Evolutionary conservation across 768 basidiomycete genomes (phyloP).

Genomic region (Tulasnella sp.): DNA sequence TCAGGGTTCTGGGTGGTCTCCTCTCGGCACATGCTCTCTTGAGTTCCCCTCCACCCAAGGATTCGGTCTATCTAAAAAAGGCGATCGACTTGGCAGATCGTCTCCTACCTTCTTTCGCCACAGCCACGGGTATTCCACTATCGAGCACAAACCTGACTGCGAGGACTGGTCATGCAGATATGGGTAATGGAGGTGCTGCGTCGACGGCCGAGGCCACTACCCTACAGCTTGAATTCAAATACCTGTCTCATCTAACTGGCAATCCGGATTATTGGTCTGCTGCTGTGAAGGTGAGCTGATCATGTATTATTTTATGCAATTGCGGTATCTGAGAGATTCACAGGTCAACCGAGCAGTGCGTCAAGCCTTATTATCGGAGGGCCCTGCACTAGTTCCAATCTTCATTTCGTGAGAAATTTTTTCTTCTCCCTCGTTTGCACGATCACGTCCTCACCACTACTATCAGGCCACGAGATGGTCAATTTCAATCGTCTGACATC

Average conservation of each 20-base stretch:
- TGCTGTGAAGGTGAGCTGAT: slow-evolving; percentile 48
- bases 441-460: no score
- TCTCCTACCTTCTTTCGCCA: slow-evolving; percentile 75
- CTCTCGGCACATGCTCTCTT: slow-evolving; percentile 78
- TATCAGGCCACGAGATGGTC: slow-evolving; percentile 39
- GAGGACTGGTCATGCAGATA: slow-evolving; percentile 48
- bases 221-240: slow-evolving; percentile 82
- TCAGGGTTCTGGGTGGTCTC: slow-evolving; percentile 83
- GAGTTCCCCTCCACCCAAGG: slow-evolving; percentile 30
- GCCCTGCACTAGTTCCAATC: slow-evolving; percentile 72
- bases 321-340: no score
- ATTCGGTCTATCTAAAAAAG: slow-evolving; percentile 59
- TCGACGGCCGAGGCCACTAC: slow-evolving; percentile 84
- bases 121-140: slow-evolving; percentile 70
- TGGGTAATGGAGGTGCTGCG: slow-evolving; percentile 48
- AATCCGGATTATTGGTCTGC: slow-evolving; percentile 73
- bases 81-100: slow-evolving; percentile 78
- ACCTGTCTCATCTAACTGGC: slow-evolving; percentile 69
- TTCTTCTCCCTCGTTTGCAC: background rate
- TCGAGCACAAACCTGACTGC: slow-evolving; percentile 64
- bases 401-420: slow-evolving; percentile 67
- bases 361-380: background rate
- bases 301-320: background rate
- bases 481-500: slow-evolving; percentile 57
- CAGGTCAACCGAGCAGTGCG: background rate